Conservation (phyloP, 352 stramenopile genomes). For the Globisporangium recalcitrans region DNA sequence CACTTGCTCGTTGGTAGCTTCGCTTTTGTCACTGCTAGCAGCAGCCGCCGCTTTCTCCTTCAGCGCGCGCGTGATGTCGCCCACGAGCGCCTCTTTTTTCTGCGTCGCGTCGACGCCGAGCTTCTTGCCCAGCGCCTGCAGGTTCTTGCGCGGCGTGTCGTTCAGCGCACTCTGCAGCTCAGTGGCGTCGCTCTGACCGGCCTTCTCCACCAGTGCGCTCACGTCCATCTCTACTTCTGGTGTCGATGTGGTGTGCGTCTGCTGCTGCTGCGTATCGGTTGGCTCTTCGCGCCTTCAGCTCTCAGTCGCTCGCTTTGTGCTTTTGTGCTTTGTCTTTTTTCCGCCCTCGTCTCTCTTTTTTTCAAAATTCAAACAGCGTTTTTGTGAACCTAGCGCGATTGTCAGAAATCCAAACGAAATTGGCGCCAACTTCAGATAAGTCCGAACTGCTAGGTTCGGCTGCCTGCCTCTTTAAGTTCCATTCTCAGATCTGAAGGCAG, state of each 20-base stretch:
- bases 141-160: neutral
- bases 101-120: neutral
- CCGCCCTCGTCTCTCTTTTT: neutral
- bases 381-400: no score
- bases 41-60: neutral
- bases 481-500: neutral
- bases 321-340: neutral
- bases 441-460: neutral
- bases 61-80: neutral
- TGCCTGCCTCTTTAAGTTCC: neutral
- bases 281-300: neutral
- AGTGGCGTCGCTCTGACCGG: neutral
- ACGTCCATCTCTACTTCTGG: neutral
- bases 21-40: neutral
- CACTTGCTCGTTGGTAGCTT: neutral
- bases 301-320: neutral
- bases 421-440: neutral
- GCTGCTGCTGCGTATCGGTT: neutral
- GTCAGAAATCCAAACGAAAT: no score
- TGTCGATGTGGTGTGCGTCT: neutral
- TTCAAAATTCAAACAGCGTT: slow-evolving; percentile 12
- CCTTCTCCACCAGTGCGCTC: neutral
- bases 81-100: neutral
- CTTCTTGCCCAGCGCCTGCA: neutral
- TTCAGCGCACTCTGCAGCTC: neutral